phyloP scores from a whole-genome alignment of 306 rosid genomes.

The Senna tora region DNA sequence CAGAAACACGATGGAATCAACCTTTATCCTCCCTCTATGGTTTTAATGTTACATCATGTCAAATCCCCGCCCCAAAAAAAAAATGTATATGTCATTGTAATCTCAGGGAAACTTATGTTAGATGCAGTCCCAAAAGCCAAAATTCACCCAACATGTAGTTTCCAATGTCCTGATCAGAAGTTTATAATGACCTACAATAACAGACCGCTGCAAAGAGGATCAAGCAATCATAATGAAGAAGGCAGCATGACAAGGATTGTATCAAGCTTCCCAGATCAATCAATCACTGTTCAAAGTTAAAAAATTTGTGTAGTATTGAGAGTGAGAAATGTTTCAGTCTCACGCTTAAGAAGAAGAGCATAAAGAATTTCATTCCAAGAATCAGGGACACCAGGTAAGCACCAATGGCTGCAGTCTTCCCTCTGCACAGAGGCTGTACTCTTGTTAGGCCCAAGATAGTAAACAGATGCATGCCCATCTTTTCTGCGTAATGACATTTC shows the following conservation, averaged over 20 bases:
- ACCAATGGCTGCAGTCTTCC: constrained; percentile 98
- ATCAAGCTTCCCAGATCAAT: constrained; percentile 28
- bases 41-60: constrained; percentile 32
- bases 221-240: constrained; percentile 25
- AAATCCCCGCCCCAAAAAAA: constrained; percentile 1
- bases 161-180: constrained; percentile 6
- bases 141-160: constrained; percentile 25
- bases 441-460: constrained; percentile 54
- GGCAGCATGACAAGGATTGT: constrained; percentile 4
- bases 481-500: constrained; percentile 71
- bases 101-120: constrained; percentile 20
- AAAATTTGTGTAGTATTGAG: constrained; percentile 38
- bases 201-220: constrained; percentile 36
- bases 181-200: constrained; percentile 9
- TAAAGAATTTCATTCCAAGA: constrained; percentile 87
- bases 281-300: constrained; percentile 33
- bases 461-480: constrained; percentile 85
- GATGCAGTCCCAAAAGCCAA: constrained; percentile 34
- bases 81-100: constrained; percentile 16
- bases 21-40: constrained; percentile 25
- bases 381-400: constrained; percentile 95
- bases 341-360: constrained; percentile 65
- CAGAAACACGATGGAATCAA: constrained; percentile 17
- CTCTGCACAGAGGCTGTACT: constrained; percentile 61
- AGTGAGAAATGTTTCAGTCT: constrained; percentile 30